A percentile compares a stretch with the other conserved stretches of the same genome.
phyloP scores from a whole-genome alignment of 1,139 yeast species.

The Pichia sp. region DNA sequence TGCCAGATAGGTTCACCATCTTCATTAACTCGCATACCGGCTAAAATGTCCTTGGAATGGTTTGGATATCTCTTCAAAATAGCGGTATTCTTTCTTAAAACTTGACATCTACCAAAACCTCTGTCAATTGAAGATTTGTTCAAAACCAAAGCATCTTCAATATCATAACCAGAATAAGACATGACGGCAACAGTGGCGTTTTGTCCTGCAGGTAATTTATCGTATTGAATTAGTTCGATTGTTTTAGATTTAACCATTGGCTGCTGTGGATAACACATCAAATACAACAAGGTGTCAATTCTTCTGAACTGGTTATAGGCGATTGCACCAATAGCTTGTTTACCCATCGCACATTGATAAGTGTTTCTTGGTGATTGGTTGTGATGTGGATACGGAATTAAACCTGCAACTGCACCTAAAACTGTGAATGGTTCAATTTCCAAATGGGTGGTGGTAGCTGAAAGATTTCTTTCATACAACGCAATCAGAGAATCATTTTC shows the following conservation, averaged over 20 bases:
- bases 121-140: constrained; percentile 91
- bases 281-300: constrained; percentile 85
- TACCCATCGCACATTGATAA: constrained; percentile 99
- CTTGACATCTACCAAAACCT: constrained; percentile 98
- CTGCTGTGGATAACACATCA: constrained; percentile 97
- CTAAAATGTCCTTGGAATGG: constrained; percentile 83
- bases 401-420: constrained; percentile 96
- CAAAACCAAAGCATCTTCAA: constrained; percentile 95
- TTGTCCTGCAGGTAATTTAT: constrained; percentile 97
- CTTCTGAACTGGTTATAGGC: constrained; percentile 94
- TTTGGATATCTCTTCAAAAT: constrained; percentile 86
- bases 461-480: constrained; percentile 63
- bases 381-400: constrained; percentile 99
- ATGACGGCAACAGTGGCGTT: constrained; percentile 98
- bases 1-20: constrained; percentile 75
- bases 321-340: constrained; percentile 98
- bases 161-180: constrained; percentile 99
- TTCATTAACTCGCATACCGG: constrained; percentile 85
- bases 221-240: constrained; percentile 89
- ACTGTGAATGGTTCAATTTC: constrained; percentile 97
- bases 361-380: constrained; percentile 98
- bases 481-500: constrained; percentile 95
- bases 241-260: constrained; percentile 99
- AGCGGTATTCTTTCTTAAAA: constrained; percentile 87
- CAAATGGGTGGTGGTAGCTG: constrained; percentile 64